Base-by-base conservation (phyloP, 2,329 filamentous ascomycete genomes). In the Calonectria henricotiae region DNA sequence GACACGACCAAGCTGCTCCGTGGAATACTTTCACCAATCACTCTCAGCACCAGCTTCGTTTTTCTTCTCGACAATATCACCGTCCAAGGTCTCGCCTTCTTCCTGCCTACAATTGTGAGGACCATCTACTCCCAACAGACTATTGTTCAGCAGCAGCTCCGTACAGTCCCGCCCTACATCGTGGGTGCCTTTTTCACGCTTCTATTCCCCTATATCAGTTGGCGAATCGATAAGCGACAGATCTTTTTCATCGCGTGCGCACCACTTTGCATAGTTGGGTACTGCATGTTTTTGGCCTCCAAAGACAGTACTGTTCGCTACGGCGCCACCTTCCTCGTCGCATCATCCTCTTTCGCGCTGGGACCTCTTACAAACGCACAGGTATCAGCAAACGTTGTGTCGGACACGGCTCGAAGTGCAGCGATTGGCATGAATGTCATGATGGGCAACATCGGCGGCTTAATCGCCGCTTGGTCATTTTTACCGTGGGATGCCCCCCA, bases 31-130 rank as follows among this genome's bases (percentile, higher is more conserved):
- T 61, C 55, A 23, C 55, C 55, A 6, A 15, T 61, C 9, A 61
- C 55, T 9, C 55, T 61, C 25, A 61, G 55, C 25, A 61, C 55
- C 25, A 61, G 55, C 55, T 61, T 61, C 8, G 55, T 61, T 17
- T 61, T 61, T 8, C 55, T 61, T 7, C 55, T 61, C 55, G 55
- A 61, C 55, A 61, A 61, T 17, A 61, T 61, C 39, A 61, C 55
- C 11, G 55, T 61, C 12, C 55, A 61, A 15, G 55, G 55, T 9
- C 55, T 61, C 25, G 55, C 55, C 8, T 61, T 61, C 39, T 61
- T 61, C 55, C n/a, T 61, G 23, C 55, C 55, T 0, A 61, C 55
- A 8, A 61, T 61, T 44, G 55, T 61, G 8, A 61, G 39, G 4
- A 61, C 55, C 23, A 61, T 61, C 13, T 61, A 61, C 55, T 15